These are phyloP conservation scores for Nothopassalora personata DNA, from an alignment of 2,329 filamentous ascomycete genomes.

Conservation along the genomic window DNA sequence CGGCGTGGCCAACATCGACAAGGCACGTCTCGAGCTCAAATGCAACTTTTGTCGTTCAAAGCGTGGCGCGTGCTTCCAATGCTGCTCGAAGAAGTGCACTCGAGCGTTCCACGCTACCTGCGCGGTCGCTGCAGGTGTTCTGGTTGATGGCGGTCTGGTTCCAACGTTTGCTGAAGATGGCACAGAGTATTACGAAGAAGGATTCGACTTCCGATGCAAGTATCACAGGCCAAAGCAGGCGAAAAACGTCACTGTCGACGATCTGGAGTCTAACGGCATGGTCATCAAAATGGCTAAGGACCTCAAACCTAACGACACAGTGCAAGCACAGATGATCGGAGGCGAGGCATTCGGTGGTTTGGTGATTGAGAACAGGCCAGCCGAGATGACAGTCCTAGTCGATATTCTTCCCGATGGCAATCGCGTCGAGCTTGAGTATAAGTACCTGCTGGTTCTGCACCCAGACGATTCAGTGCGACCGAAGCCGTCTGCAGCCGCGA, in stretches of 20 bases:
- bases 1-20: constrained; percentile 75
- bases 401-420: constrained; percentile 80
- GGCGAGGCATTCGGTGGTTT: constrained; percentile 87
- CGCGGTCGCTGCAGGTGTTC: constrained; percentile 83
- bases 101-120: constrained; percentile 93
- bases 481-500: constrained; percentile 68
- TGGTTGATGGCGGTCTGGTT: constrained; percentile 80
- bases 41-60: constrained; percentile 93
- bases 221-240: constrained; percentile 88
- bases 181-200: constrained; percentile 85
- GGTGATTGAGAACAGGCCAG: constrained; percentile 73
- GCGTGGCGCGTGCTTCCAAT: constrained; percentile 94
- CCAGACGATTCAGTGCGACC: constrained; percentile 64
- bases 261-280: constrained; percentile 64
- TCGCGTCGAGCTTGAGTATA: constrained; percentile 74
- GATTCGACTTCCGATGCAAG: constrained; percentile 88
- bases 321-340: constrained; percentile 79
- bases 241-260: constrained; percentile 55
- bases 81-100: constrained; percentile 88
- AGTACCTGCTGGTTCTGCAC: constrained; percentile 72
- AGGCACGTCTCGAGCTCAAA: constrained; percentile 83
- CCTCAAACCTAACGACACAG: constrained; percentile 67
- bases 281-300: constrained; percentile 63
- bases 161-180: constrained; percentile 86
- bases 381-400: constrained; percentile 70